Conservation (phyloP, 2,329 filamentous ascomycete genomes). For the Claviceps arundinis region DNA sequence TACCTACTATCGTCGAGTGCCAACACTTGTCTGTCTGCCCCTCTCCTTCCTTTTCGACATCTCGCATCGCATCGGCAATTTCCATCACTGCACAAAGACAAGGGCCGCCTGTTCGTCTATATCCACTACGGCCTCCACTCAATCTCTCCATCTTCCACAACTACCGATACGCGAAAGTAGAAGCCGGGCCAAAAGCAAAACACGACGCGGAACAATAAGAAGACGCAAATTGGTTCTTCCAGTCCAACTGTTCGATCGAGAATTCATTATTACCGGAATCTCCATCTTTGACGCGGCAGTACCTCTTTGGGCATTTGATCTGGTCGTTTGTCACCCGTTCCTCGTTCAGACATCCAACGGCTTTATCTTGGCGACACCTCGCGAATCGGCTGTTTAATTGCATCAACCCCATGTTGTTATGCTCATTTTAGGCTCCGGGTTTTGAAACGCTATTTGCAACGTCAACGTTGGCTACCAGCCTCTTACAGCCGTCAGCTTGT, state of each 20-base stretch:
- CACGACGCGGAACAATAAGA: too few species aligned
- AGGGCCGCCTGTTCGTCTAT: neutral
- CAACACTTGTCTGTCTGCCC: neutral
- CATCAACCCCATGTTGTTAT: neutral
- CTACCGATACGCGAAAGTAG: neutral
- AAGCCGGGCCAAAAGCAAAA: too few species aligned
- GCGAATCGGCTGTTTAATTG: neutral
- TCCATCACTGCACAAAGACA: too few species aligned
- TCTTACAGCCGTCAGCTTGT: neutral
- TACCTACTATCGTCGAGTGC: too few species aligned
- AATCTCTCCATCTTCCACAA: neutral
- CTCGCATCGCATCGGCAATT: too few species aligned
- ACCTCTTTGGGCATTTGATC: neutral
- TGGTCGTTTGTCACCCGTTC: neutral
- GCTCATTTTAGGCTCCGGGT: neutral
- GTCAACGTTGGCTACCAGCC: conserved; percentile 1
- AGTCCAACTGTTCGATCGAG: too few species aligned
- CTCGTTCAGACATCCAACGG: neutral
- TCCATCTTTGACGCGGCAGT: neutral
- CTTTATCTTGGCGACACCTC: neutral
- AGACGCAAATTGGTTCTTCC: too few species aligned
- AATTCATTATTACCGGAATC: too few species aligned
- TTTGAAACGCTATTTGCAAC: conserved; percentile 5
- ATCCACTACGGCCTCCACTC: neutral
- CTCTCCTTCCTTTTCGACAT: neutral